Conservation (phyloP, 2,329 filamentous ascomycete genomes). For the Myrmaecium sp. region DNA sequence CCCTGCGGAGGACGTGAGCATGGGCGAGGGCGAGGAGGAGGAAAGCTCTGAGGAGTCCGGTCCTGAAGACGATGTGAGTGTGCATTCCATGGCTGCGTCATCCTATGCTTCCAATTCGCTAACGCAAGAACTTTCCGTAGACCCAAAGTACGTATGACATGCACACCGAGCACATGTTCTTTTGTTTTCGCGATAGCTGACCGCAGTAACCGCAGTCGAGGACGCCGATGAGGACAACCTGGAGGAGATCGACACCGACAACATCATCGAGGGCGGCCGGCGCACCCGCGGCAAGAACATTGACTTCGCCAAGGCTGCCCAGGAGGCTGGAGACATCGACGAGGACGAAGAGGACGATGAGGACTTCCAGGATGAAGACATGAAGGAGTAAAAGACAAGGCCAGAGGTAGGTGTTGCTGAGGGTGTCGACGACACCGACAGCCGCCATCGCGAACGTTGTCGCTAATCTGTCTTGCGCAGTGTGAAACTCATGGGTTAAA, state of each 20-base stretch:
- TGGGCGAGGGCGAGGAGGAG: conserved; percentile 61
- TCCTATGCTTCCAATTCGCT: conserved; percentile 1
- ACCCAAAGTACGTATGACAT: conserved; percentile 6
- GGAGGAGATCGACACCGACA: conserved; percentile 78
- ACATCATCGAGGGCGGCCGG: conserved; percentile 63
- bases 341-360: conserved; percentile 69
- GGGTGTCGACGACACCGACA: too few relatives aligned
- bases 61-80: conserved; percentile 38
- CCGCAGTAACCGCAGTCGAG: conserved; percentile 29
- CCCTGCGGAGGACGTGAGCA: conserved; percentile 41
- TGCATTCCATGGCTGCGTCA: not conserved
- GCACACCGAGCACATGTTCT: not conserved
- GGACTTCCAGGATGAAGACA: conserved; percentile 51
- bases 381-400: conserved; percentile 45
- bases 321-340: conserved; percentile 56
- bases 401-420: too few relatives aligned
- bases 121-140: not conserved
- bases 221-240: conserved; percentile 67
- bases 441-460: too few relatives aligned
- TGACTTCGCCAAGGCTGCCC: conserved; percentile 80
- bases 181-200: conserved; percentile 1
- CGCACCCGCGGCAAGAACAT: conserved; percentile 87
- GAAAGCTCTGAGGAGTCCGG: conserved; percentile 53
- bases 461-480: too few relatives aligned
- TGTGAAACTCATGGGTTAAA: too few relatives aligned